Base-by-base conservation (phyloP, 1,284 basidiomycete species). In the Apiotrichum siamense region DNA sequence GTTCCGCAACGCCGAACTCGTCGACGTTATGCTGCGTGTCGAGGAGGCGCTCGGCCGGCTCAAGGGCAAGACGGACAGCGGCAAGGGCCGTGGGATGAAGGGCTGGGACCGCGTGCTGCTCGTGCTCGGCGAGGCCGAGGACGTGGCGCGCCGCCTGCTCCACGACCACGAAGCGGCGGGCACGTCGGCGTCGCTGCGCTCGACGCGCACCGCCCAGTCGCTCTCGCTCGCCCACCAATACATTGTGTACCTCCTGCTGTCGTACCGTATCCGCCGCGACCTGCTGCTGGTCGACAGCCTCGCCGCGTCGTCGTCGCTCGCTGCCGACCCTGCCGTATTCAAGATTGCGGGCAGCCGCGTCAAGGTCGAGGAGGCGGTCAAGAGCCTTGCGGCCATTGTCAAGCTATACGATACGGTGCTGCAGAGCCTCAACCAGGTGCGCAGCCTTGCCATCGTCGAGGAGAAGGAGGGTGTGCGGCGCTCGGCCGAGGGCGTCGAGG, bases 1-100 rank as follows among this genome's bases (percentile, higher is more conserved):
- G 17, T 80, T 97, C 41, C 81, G 92, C 49, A 91, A 86, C 62
- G 88, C 91, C 0, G 92, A 98, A 75, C 76, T 98, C 44, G 90
- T 97, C 44, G 87, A 88, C 63, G 87, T 87, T 18, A 77, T 97
- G 55, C 73, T 89, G 53, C 85, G 83, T 61, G 87, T 94, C 4
- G 87, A 92, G 64, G 82, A 85, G 13, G 88, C 86, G 3, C 82
- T 92, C 62, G 66, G 58, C n/a, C 68, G 57, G 32, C 58, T 78
- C 33, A 56, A 69, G 44, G 47, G 58, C 33, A 66, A 64, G 52
- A 50, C 56, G 20, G 50, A 80, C 77, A 59, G 70, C 84, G 48
- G 72, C 63, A 57, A 61, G 49, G 61, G 65, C 23, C 60, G 55
- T 25, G 64, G 66, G 32, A 69, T 74, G 66, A 65, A 54, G 54